Conservation (phyloP, 495 filamentous ascomycete genomes). For the Aspergillus leporis region DNA sequence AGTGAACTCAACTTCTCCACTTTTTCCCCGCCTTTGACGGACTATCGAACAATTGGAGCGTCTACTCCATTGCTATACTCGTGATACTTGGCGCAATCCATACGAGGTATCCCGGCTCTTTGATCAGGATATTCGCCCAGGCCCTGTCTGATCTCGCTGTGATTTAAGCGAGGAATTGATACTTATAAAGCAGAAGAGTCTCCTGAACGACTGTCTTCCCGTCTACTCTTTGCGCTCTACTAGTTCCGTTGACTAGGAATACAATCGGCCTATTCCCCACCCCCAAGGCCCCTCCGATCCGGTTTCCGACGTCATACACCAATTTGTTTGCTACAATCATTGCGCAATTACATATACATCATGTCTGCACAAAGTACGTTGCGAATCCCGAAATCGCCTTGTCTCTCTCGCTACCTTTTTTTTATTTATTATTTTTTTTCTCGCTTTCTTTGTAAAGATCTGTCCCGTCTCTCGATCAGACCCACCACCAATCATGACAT, state of each 20-base stretch:
- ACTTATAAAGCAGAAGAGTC: slow-evolving; percentile 12
- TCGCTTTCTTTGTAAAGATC: neutral
- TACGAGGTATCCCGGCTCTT: slow-evolving; percentile 8
- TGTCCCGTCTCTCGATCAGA: slow-evolving; percentile 1
- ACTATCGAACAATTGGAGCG: slow-evolving; percentile 12
- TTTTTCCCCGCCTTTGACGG: slow-evolving; percentile 27
- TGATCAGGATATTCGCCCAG: slow-evolving; percentile 16
- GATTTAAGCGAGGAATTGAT: neutral
- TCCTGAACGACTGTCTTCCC: neutral
- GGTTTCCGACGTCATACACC: slow-evolving; percentile 1
- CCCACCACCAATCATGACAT: slow-evolving; percentile 13
- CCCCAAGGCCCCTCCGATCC: neutral
- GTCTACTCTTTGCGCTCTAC: neutral
- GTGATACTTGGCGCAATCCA: slow-evolving; percentile 12
- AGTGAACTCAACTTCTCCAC: slow-evolving; percentile 24
- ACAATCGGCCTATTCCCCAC: neutral
- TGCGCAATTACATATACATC: neutral
- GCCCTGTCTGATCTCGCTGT: neutral
- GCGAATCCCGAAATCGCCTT: neutral
- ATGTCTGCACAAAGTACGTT: slow-evolving; percentile 8
- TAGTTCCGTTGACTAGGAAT: neutral
- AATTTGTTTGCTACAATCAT: neutral
- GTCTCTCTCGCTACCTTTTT: slow-evolving; percentile 1
- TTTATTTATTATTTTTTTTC: neutral
- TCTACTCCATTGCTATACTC: slow-evolving; percentile 5